phyloP scores from a whole-genome alignment of 1,284 basidiomycete species.

The Erythrobasidium hasegawianum region DNA sequence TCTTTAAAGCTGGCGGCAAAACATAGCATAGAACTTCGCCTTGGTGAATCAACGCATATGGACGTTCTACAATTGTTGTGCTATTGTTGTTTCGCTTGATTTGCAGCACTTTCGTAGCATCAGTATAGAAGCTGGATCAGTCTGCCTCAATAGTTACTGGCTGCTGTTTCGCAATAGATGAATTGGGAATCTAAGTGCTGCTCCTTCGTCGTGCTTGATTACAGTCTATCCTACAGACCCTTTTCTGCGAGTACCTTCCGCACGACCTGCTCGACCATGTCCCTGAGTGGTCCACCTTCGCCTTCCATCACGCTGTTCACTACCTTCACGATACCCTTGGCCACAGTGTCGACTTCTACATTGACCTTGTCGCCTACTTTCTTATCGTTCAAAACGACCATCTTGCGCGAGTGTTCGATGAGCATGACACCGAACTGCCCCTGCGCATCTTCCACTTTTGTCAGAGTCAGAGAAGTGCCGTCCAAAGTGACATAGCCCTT shows the following conservation, averaged over 20 bases:
- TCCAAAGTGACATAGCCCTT: slow-evolving; percentile 96
- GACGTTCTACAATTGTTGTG: too few species aligned
- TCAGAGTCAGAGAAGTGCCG: slow-evolving; percentile 89
- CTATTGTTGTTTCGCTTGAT: too few species aligned
- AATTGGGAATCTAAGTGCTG: too few species aligned
- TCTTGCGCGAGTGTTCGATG: slow-evolving; percentile 87
- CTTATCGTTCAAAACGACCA: slow-evolving; percentile 78
- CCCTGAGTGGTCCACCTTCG: slow-evolving; percentile 44
- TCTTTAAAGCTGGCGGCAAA: slow-evolving; percentile 26
- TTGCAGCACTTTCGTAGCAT: too few species aligned
- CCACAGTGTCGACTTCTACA: slow-evolving; percentile 90
- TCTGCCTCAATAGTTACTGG: too few species aligned
- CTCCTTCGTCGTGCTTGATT: too few species aligned
- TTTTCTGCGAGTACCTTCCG: slow-evolving; percentile 18
- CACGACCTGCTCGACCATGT: slow-evolving; percentile 22
- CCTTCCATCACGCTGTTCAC: slow-evolving; percentile 68
- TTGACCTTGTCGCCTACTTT: slow-evolving; percentile 76
- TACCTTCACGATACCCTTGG: slow-evolving; percentile 79
- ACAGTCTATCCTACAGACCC: slow-evolving; percentile 19
- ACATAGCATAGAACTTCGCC: neutral
- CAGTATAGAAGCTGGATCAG: too few species aligned
- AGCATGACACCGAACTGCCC: slow-evolving; percentile 88
- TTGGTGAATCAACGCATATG: too few species aligned
- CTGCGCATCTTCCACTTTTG: slow-evolving; percentile 67
- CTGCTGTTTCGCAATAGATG: too few species aligned